Percentiles rank a stretch among this genome's conserved stretches.
Evolutionary conservation across 2,329 filamentous ascomycete genomes (phyloP).

Genomic region (Daldinia sp.): DNA sequence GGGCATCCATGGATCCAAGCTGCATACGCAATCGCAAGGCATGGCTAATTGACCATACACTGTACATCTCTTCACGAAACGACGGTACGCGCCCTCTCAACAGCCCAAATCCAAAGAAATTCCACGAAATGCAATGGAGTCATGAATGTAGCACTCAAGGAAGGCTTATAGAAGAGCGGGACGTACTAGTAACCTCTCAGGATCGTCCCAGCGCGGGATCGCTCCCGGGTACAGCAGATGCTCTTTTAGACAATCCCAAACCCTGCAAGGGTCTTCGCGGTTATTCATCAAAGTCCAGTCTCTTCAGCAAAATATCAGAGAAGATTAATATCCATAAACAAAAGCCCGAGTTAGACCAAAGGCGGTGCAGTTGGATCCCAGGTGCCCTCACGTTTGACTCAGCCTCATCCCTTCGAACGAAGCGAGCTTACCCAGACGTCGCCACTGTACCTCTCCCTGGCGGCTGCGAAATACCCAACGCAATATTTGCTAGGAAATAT

Average conservation of each 20-base stretch:
- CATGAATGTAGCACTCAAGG: constrained; percentile 48
- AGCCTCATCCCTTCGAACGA: constrained; percentile 39
- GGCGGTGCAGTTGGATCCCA: constrained; percentile 49
- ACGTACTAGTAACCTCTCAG: constrained; percentile 43
- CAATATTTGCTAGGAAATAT: constrained; percentile 60
- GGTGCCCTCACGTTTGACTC: constrained; percentile 44
- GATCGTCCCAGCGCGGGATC: constrained; percentile 39
- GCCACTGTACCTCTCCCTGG: constrained; percentile 50
- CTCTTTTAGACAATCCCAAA: constrained; percentile 31
- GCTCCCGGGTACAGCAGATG: constrained; percentile 40
- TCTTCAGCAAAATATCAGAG: constrained; percentile 43
- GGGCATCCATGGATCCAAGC: constrained; percentile 48
- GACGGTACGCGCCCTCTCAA: constrained; percentile 55
- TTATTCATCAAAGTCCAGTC: constrained; percentile 41
- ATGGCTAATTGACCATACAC: constrained; percentile 59
- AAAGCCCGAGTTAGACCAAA: constrained; percentile 41
- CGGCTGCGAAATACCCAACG: constrained; percentile 57
- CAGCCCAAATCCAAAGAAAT: constrained; percentile 55
- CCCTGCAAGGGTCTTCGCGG: constrained; percentile 40
- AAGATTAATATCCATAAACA: constrained; percentile 41
- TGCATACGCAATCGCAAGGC: constrained; percentile 56
- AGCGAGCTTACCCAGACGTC: constrained; percentile 21
- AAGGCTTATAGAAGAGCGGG: constrained; percentile 53
- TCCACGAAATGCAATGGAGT: constrained; percentile 59
- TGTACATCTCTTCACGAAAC: constrained; percentile 56